Evolutionary conservation across 2,329 filamentous ascomycete species (phyloP), one percentile per base, ranked within the genome.

Genomic region (Coleophoma cylindrospora): DNA sequence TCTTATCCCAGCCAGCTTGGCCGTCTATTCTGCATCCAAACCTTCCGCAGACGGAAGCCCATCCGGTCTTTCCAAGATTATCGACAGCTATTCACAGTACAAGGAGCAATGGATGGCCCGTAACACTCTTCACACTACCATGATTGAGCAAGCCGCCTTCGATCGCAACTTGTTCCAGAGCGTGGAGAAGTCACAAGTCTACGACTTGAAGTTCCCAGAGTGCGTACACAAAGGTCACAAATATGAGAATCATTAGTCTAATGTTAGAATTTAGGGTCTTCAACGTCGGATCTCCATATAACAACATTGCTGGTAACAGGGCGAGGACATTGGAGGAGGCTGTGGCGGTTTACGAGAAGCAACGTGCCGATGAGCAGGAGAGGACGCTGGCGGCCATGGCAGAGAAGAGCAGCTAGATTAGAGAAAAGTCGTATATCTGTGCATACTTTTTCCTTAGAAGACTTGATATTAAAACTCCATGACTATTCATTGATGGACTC

Each of bases 191-290:
- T 71, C 68, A 48, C 61, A 61, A 43, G 66, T 73, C 57, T 69
- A 81, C 41, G 73, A 81, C 17, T 65, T 87, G 66, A 78, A 69
- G 63, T 82, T 78, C 60, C 81, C 79, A 34, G 84, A 87, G 84
- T 87, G 77, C 54, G 83, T 78, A 48, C 38, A 43, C 45, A 38
- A n/a, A 45, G 11, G 8, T 21, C 9, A 27, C 27, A 27, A 27
- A 27, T 27, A 27, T 27, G 7, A 27, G 27, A 5, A 10, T 2
- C 27, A 27, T 11, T 12, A 33, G 11, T 34, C 53, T 60, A 46
- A 59, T 43, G 37, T 46, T 15, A 36, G 22, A 13, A 22, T 58
- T 81, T 62, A 87, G 83, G 59, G 70, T 78, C 56, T 79, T 87
- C 69, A 86, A 86, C 63, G 67, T 70, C 19, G 77, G 79, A 47